phyloP scores from a whole-genome alignment of 78 protist species.

The Planoprotostelium fungivorum region DNA sequence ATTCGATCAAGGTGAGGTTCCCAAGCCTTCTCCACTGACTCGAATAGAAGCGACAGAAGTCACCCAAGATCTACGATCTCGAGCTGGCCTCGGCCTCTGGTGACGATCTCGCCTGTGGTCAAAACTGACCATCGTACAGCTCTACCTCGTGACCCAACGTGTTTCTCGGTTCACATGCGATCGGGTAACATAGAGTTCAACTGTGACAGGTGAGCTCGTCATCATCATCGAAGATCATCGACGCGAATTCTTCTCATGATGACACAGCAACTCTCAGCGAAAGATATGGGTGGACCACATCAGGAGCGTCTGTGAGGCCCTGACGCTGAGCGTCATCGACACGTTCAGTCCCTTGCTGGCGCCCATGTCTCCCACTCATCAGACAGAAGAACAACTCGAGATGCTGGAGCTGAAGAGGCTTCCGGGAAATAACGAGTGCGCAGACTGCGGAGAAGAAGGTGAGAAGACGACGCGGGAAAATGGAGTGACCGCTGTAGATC shows the following conservation, averaged over 20 bases:
- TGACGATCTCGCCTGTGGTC: neutral
- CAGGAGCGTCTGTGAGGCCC: neutral
- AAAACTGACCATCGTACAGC: neutral
- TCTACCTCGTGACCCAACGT: neutral
- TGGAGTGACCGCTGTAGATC: slow-evolving; percentile 62
- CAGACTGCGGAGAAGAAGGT: slow-evolving; percentile 27
- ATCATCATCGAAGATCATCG: neutral
- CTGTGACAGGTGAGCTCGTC: neutral
- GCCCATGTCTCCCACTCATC: neutral
- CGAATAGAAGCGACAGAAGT: too few species aligned
- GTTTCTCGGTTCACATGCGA: neutral
- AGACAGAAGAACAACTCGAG: neutral
- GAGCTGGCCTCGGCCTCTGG: neutral
- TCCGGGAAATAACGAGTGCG: slow-evolving; percentile 45
- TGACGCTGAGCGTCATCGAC: neutral
- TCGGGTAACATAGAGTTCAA: neutral
- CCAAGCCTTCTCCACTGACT: too few species aligned
- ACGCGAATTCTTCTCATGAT: too few species aligned
- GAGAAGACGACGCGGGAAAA: neutral
- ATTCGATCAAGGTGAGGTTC: too few species aligned
- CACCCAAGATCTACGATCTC: neutral
- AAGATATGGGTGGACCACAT: neutral
- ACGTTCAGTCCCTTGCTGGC: neutral
- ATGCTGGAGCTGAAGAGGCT: slow-evolving; percentile 16
- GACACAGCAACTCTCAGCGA: neutral